Percentiles rank a stretch among this genome's conserved stretches.
Conservation (phyloP, 305 asterid species). For the Caryopteris hybrid region DNA sequence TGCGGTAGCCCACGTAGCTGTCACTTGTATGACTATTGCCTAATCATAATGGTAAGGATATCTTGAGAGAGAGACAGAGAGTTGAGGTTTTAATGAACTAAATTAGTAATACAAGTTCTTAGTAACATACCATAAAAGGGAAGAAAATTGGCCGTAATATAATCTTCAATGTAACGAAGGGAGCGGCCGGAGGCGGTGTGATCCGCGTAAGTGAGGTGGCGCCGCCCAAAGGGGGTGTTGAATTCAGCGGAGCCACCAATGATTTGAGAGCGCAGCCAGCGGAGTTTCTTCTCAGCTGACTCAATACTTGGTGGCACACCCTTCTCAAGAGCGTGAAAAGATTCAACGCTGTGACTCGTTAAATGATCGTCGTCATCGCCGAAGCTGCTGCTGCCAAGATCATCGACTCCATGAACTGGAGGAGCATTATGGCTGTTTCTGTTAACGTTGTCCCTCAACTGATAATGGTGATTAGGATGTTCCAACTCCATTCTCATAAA, state of each 20-base stretch:
- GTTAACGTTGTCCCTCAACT: no score
- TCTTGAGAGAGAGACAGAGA: no score
- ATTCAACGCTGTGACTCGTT: no score
- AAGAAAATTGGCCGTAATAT: slow-evolving; percentile 37
- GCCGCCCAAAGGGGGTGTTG: slow-evolving; percentile 54
- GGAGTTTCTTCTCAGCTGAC: slow-evolving; percentile 33
- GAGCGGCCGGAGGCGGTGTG: slow-evolving; percentile 77
- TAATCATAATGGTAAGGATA: not conserved
- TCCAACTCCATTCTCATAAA: no score
- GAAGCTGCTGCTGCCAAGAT: no score
- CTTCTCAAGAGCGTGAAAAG: not conserved
- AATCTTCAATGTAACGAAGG: slow-evolving; percentile 51
- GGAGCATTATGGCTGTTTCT: no score
- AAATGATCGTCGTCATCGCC: no score
- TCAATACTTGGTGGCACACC: slow-evolving; percentile 13
- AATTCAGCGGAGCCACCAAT: slow-evolving; percentile 41
- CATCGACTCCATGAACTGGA: no score
- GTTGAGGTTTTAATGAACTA: not conserved
- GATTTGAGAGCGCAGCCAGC: slow-evolving; percentile 64
- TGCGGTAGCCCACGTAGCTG: slow-evolving; percentile 49
- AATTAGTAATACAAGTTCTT: no score
- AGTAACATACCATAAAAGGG: slow-evolving; percentile 62
- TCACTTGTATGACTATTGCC: slow-evolving; percentile 71
- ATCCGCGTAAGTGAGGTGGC: slow-evolving; percentile 68
- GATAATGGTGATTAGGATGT: no score